Evolutionary conservation across 2,329 filamentous ascomycete genomes (phyloP).

Genomic region (Ophiostoma sp.): DNA sequence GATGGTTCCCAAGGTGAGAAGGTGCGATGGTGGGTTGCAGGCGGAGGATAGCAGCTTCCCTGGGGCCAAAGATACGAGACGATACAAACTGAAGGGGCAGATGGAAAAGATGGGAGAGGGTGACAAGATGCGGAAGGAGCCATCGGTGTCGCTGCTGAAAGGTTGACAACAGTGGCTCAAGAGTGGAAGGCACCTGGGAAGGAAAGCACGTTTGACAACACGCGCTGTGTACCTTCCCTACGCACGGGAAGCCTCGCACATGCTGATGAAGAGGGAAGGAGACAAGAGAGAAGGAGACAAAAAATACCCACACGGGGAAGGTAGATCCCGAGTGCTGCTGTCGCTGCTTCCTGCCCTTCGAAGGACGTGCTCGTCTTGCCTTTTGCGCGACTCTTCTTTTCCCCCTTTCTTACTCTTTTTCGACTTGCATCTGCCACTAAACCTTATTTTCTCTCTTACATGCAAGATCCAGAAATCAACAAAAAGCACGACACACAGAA

Average conservation of each 20-base stretch:
- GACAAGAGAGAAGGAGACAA: not conserved
- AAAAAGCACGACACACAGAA: not conserved
- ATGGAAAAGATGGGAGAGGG: not conserved
- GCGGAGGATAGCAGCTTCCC: not conserved
- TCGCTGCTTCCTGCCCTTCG: not conserved
- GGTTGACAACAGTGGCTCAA: not conserved
- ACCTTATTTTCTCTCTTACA: slow-evolving; percentile 5
- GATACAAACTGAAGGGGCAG: not conserved
- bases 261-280: not conserved
- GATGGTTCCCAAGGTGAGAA: not conserved
- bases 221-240: not conserved
- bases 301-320: not conserved
- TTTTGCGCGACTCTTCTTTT: not conserved
- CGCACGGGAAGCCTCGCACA: slow-evolving; percentile 1
- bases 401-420: not conserved
- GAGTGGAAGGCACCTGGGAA: not conserved
- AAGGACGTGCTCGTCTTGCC: not conserved
- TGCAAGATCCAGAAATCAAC: not conserved
- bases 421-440: not conserved
- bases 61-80: not conserved
- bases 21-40: not conserved
- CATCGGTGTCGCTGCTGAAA: not conserved
- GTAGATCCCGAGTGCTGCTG: slow-evolving; percentile 6
- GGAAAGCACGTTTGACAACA: not conserved
- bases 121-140: slow-evolving; percentile 12